phyloP scores from a whole-genome alignment of 768 basidiomycete species.

The Phaeolepiota aurea region DNA sequence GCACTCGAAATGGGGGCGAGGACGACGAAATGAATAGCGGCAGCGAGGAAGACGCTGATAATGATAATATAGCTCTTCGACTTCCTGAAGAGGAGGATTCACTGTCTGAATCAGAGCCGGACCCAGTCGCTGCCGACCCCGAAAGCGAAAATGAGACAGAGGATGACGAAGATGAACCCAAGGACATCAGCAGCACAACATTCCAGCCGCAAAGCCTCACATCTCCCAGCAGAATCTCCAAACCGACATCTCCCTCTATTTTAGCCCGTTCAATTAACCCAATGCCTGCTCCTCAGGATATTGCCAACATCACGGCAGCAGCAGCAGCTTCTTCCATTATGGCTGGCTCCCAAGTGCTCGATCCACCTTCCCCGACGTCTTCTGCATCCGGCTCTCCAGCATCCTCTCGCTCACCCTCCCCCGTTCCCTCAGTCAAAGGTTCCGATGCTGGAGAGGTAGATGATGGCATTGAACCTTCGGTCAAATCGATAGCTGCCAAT shows the following conservation, averaged over 20 bases:
- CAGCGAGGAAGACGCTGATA: slow-evolving; percentile 5
- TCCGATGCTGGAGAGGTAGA: slow-evolving; percentile 3
- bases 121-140: slow-evolving; percentile 4
- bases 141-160: slow-evolving; percentile 18
- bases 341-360: slow-evolving; percentile 31
- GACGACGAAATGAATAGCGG: slow-evolving; percentile 9
- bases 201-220: background rate
- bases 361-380: slow-evolving; percentile 26
- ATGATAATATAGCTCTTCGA: background rate
- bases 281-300: slow-evolving; percentile 12
- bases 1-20: slow-evolving; percentile 9
- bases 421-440: slow-evolving; percentile 15
- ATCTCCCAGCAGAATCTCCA: background rate
- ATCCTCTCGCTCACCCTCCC: slow-evolving; percentile 34
- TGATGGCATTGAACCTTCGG: background rate
- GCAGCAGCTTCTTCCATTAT: slow-evolving; percentile 41
- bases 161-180: slow-evolving; percentile 14
- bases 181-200: background rate
- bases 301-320: slow-evolving; percentile 22
- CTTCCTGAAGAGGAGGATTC: slow-evolving; percentile 9
- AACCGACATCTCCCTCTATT: slow-evolving; percentile 5
- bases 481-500: background rate
- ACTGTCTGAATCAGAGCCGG: slow-evolving; percentile 7
- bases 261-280: slow-evolving; percentile 1
- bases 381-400: slow-evolving; percentile 23